These are phyloP conservation scores for Marasmius oreades DNA, from an alignment of 1,284 basidiomycete genomes.

Conservation along the genomic window DNA sequence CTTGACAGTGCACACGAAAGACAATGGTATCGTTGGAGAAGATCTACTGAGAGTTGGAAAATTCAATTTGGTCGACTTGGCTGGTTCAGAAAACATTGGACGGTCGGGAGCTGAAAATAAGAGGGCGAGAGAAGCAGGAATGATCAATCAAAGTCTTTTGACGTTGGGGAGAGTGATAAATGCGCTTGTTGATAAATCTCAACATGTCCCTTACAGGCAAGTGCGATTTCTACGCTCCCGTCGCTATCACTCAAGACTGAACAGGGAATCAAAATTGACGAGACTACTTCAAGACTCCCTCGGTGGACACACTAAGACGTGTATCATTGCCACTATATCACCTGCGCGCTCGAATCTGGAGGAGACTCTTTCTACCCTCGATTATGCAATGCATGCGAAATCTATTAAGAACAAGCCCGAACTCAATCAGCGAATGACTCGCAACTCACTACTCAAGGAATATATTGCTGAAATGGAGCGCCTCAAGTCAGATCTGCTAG, in stretches of 20 bases:
- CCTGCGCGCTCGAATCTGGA: conserved; percentile 92
- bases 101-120: conserved; percentile 95
- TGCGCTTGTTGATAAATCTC: conserved; percentile 88
- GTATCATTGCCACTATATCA: conserved; percentile 95
- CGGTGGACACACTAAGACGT: conserved; percentile 97
- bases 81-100: conserved; percentile 97
- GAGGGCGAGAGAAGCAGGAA: conserved; percentile 93
- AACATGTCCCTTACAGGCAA: conserved; percentile 92
- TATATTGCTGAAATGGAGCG: conserved; percentile 95
- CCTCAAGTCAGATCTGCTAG: conserved; percentile 86
- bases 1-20: conserved; percentile 92
- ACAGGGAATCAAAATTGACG: conserved; percentile 89
- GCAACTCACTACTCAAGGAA: conserved; percentile 90
- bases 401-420: conserved; percentile 96
- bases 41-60: conserved; percentile 93
- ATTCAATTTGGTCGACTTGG: conserved; percentile 95
- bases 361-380: conserved; percentile 96
- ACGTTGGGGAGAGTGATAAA: conserved; percentile 98
- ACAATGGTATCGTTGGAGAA: conserved; percentile 75
- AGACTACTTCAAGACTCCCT: conserved; percentile 97
- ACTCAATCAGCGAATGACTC: conserved; percentile 91
- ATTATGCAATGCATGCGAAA: conserved; percentile 96
- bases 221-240: conserved; percentile 15
- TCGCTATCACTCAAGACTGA: not conserved
- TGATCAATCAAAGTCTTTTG: conserved; percentile 98